phyloP scores from a whole-genome alignment of 192 early-diverging fungal species.

The Geranomyces variabilis region DNA sequence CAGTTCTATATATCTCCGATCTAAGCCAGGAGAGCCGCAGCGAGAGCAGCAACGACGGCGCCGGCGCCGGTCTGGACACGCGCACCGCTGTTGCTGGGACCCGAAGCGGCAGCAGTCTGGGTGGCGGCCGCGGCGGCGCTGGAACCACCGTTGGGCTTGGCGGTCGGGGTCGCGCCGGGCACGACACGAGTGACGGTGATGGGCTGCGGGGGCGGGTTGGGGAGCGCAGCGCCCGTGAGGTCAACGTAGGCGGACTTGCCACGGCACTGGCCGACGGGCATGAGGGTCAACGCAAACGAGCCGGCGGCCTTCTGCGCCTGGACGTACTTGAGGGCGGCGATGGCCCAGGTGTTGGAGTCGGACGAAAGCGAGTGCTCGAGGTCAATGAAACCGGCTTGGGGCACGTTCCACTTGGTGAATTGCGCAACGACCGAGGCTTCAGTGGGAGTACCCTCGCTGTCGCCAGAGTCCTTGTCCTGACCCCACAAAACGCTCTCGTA shows the following conservation, averaged over 20 bases:
- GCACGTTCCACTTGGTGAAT: background rate
- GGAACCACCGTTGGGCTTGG: too few species aligned
- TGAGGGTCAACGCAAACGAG: conserved; percentile 19
- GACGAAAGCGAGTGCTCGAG: conserved; percentile 9
- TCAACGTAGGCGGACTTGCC: conserved; percentile 5
- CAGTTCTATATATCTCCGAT: too few species aligned
- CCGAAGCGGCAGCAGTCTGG: too few species aligned
- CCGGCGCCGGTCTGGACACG: too few species aligned
- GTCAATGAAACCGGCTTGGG: conserved; percentile 24
- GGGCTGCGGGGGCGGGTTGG: conserved; percentile 2
- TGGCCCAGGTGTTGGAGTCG: background rate
- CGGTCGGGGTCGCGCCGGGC: background rate
- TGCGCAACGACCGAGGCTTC: background rate
- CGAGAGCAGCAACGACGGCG: too few species aligned
- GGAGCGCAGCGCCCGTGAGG: background rate
- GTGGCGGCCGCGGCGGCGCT: too few species aligned
- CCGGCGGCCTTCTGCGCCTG: background rate
- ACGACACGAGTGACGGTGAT: background rate
- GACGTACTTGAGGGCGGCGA: conserved; percentile 13
- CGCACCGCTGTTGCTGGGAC: too few species aligned
- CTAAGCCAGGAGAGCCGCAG: too few species aligned
- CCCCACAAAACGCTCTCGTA: conserved; percentile 21
- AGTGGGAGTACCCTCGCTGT: background rate
- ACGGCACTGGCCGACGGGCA: conserved; percentile 9
- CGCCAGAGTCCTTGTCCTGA: background rate